Base-by-base conservation (phyloP, 495 filamentous ascomycete genomes). In the Platismatia glauca region DNA sequence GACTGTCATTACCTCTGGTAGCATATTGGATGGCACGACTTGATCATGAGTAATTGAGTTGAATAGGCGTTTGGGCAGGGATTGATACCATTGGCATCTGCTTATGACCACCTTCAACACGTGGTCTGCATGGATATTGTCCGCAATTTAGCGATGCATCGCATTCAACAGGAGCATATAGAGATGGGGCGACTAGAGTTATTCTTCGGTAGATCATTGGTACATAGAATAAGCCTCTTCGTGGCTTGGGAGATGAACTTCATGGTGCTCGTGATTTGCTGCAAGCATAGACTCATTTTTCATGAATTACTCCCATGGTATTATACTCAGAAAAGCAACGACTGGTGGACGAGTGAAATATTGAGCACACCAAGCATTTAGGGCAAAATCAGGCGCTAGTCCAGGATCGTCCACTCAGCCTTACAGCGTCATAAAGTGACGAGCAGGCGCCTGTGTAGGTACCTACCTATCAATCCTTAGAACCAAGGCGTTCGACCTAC, bases 71-170 rank as follows among this genome's bases (percentile, higher is more conserved):
- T 41, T 13, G 46, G 55, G 58, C 50, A n/a, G 48, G 34, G 1
- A 39, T 48, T 33, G 33, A 57, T 55, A 38, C 29, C 13, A 27
- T 41, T 44, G 24, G 2, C 0, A 31, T 37, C 34, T 35, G 34
- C 48, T 52, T 7, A 20, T 34, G 37, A 38, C 35, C 59, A 39
- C 43, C 59, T 61, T 61, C 59, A 61, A 61, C 59, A 61, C 39
- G 27, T 53, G 59, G 59, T 39, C 50, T 55, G 38, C 35, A 55
- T 8, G 29, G 29, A 29, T 31, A 7, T n/a, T 20, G 27, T 53
- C 15, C 4, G 29, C 50, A n/a, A 20, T 53, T 34, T 53, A 53
- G 29, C 27, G 27, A 53, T 53, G 50, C 50, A 53, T 53, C 4
- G 50, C 50, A 53, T 53, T 53, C 50, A 53, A 53, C 50, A 53